phyloP scores from a whole-genome alignment of 2,329 filamentous ascomycete species.

The Calonectria pseudoreteaudii region DNA sequence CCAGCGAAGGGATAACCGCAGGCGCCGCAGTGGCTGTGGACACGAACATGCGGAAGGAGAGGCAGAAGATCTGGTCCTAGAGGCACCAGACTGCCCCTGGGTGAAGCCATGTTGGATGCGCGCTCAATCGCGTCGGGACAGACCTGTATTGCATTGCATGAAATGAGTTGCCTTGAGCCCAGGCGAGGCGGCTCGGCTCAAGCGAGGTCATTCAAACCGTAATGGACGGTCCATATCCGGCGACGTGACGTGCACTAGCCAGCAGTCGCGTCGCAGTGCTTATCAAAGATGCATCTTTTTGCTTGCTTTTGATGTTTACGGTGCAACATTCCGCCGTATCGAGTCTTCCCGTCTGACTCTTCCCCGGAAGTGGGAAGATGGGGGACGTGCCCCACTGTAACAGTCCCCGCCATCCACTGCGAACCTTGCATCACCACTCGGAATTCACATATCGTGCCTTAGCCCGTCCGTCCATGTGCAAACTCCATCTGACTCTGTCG shows the following conservation, averaged over 20 bases:
- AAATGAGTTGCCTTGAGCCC: neutral
- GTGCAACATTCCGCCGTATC: neutral
- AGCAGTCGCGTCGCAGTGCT: neutral
- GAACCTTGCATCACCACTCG: conserved; percentile 40
- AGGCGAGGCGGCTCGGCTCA: neutral
- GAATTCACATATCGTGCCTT: conserved; percentile 19
- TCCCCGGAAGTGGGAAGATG: neutral
- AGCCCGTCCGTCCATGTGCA: conserved; percentile 5
- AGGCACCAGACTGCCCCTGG: neutral
- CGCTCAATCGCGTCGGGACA: neutral
- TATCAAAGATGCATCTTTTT: neutral
- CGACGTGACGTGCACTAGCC: neutral
- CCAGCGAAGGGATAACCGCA: neutral
- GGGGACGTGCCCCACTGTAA: neutral
- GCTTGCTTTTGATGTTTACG: conserved; percentile 2
- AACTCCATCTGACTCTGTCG: conserved; percentile 35
- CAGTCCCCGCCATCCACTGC: conserved; percentile 28
- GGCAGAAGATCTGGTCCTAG: neutral
- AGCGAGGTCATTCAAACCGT: neutral
- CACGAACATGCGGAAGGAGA: neutral
- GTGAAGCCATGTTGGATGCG: neutral
- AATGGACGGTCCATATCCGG: conserved; percentile 8
- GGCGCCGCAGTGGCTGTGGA: conserved; percentile 4
- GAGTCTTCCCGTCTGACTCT: conserved; percentile 18
- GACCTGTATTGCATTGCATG: neutral